A percentile compares a stretch with the other conserved stretches of the same genome.
Evolutionary conservation across 2,329 filamentous ascomycete species (phyloP).

Genomic region (Ilyonectria destructans): DNA sequence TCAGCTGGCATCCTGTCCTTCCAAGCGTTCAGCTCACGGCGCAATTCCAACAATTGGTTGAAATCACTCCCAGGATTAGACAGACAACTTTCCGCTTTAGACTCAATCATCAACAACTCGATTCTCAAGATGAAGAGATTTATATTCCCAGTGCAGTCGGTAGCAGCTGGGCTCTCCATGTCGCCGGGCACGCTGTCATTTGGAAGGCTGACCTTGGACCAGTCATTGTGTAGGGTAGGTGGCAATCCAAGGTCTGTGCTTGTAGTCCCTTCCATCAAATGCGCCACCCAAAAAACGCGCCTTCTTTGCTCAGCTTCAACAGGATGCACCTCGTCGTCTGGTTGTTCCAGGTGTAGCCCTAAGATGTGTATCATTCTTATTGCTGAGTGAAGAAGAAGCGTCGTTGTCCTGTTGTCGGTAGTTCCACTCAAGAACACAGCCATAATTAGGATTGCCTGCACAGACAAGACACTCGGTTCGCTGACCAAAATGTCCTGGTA

Average conservation of each 20-base stretch:
- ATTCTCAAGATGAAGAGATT: background rate
- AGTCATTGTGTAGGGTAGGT: background rate
- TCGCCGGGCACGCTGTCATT: background rate
- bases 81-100: background rate
- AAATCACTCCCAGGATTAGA: background rate
- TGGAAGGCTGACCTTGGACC: background rate
- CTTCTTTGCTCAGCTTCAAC: background rate
- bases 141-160: too few relatives aligned
- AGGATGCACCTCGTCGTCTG: background rate
- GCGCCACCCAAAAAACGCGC: background rate
- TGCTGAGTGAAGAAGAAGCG: background rate
- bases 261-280: background rate
- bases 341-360: background rate
- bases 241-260: background rate
- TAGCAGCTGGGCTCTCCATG: too few relatives aligned
- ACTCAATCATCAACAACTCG: background rate
- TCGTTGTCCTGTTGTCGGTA: background rate
- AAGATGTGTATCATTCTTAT: background rate
- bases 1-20: background rate
- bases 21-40: background rate
- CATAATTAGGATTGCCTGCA: background rate
- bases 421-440: constrained; percentile 1
- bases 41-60: background rate
- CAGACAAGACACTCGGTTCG: background rate
- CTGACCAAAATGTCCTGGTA: background rate